phyloP scores from a whole-genome alignment of 2,329 filamentous ascomycete genomes.

The Fusarium sp. region DNA sequence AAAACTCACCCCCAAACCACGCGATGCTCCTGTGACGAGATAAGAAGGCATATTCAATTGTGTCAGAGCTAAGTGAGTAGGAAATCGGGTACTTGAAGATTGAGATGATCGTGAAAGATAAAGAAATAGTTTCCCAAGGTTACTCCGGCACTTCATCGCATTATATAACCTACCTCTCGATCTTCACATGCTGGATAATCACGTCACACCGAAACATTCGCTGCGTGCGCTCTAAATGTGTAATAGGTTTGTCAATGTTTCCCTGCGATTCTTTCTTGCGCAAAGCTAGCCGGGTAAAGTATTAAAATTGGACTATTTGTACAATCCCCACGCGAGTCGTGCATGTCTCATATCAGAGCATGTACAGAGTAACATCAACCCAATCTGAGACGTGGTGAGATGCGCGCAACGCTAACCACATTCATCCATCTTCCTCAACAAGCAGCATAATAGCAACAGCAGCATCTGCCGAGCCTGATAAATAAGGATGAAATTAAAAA shows the following conservation, averaged over 20 bases:
- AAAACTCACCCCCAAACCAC: not conserved
- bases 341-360: no score
- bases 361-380: no score
- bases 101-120: no score
- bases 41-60: not conserved
- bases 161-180: no score
- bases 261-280: not conserved
- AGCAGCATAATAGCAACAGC: not conserved
- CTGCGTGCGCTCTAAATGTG: no score
- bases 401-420: constrained; percentile 3
- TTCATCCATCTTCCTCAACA: not conserved
- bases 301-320: fast-evolving
- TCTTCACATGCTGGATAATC: no score
- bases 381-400: no score
- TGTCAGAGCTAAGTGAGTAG: no score
- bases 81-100: no score
- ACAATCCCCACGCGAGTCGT: no score
- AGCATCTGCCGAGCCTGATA: not conserved
- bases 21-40: constrained; percentile 2
- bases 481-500: not conserved
- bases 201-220: not conserved
- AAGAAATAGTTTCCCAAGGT: no score
- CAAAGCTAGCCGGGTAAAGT: not conserved
- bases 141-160: no score
- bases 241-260: not conserved